Evolutionary conservation across 163 green algal species (phyloP), one percentile per base, ranked within the genome.

Genomic region (Chlamydomonas reinhardtii): DNA sequence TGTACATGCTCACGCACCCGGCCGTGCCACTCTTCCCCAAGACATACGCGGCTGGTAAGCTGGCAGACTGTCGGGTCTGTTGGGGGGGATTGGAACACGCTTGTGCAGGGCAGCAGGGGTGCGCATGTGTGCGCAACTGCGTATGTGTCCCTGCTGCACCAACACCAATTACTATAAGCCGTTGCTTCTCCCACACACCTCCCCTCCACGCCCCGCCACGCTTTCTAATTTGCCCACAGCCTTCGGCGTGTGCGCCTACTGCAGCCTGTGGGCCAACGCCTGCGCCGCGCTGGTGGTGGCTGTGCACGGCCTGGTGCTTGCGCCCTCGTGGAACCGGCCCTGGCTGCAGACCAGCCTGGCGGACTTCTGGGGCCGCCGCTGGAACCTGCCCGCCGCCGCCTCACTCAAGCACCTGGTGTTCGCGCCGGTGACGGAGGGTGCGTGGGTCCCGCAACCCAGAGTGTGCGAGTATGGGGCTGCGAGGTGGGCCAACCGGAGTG

Each of bases 261-360:
- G 88, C 37, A 73, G 43, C 2, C 65, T 91, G 62, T 91, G 82
- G 71, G 88, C 88, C 56, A 91, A 91, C 27, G 76, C 73, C 12
- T 87, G 76, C 27, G 88, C 88, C 22, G 82, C 76, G 12, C 82
- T 91, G 35, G 65, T 91, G 31, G 76, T 68, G 43, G 79, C 39
- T 35, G 24, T 75, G 25, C 71, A 89, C 39, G 82, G 88, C 1
- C 64, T 91, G 52, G 72, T 61, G 9, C 72, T 86, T 27, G 76
- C 65, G 22, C 82, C 82, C 29, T 86, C 81, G 6, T 91, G 88
- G 88, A 73, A 91, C 39, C 72, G 88, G 71, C 88, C 88, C 54
- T 91, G 88, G 88, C 83, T 91, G 82, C 88, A 91, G 74, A 89
- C 76, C 65, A 89, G 70, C 54, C 77, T 89, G 29, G 69, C 37